These are phyloP conservation scores for Pseudocercospora pini-densiflorae DNA, from an alignment of 2,329 filamentous ascomycete genomes.

Conservation along the genomic window DNA sequence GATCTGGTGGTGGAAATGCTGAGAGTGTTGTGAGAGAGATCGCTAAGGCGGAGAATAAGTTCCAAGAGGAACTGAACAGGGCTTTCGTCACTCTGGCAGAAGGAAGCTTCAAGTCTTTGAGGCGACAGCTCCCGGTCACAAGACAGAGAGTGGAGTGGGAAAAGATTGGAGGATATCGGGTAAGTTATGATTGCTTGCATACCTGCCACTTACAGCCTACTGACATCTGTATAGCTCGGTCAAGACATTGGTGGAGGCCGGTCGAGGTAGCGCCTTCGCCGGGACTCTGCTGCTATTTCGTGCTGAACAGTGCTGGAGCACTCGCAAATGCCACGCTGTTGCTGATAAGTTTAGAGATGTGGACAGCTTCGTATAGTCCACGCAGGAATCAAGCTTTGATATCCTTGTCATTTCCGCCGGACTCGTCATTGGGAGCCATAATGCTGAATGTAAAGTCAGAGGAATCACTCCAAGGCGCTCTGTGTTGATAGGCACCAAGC, in stretches of 20 bases:
- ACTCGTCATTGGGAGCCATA: too few species aligned
- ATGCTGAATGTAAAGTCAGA: too few species aligned
- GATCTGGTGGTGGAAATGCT: constrained; percentile 64
- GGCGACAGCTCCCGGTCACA: constrained; percentile 92
- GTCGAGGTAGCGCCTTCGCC: constrained; percentile 37
- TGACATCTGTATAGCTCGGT: constrained; percentile 42
- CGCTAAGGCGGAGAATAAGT: constrained; percentile 80
- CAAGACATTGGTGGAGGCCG: constrained; percentile 58
- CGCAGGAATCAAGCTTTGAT: background rate
- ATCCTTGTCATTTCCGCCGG: too few species aligned
- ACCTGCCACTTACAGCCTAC: constrained; percentile 20
- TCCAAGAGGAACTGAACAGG: constrained; percentile 93
- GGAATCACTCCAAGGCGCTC: too few species aligned
- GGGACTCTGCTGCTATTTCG: background rate
- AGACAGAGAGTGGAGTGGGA: constrained; percentile 99
- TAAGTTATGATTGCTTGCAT: constrained; percentile 52
- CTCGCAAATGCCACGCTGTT: background rate
- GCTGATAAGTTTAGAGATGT: background rate
- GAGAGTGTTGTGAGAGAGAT: constrained; percentile 78
- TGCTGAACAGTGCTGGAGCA: background rate
- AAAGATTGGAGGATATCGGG: constrained; percentile 89
- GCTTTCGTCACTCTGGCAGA: constrained; percentile 89
- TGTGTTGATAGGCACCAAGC: too few species aligned
- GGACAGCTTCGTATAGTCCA: background rate
- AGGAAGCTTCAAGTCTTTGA: constrained; percentile 90